These are phyloP conservation scores for Ramaria rubella DNA, from an alignment of 768 basidiomycete species.

Conservation along the genomic window DNA sequence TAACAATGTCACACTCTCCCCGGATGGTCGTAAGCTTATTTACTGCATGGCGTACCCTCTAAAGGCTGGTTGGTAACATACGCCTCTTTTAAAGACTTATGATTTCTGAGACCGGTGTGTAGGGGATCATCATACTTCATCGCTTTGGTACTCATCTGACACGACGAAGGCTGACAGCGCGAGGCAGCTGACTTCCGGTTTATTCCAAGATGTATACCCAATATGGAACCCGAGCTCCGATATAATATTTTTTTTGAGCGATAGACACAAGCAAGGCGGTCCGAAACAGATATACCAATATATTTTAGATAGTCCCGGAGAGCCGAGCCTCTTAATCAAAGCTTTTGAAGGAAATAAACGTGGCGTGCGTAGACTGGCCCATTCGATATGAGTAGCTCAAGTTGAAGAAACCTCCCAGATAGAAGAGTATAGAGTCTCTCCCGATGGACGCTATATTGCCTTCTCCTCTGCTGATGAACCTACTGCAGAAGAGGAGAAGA, in stretches of 20 bases:
- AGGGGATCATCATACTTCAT: neutral
- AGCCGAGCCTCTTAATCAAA: slow-evolving; percentile 6
- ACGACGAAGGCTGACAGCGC: slow-evolving; percentile 7
- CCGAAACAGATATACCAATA: slow-evolving; percentile 4
- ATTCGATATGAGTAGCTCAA: neutral
- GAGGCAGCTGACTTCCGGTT: slow-evolving; percentile 11
- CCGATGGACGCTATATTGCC: slow-evolving; percentile 13
- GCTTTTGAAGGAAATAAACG: slow-evolving; percentile 5
- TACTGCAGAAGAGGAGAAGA: slow-evolving; percentile 11
- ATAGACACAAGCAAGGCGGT: slow-evolving; percentile 7
- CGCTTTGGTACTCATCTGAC: slow-evolving; percentile 8
- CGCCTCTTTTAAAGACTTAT: neutral
- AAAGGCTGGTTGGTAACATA: neutral
- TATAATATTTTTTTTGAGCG: slow-evolving; percentile 10
- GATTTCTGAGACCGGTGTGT: too few species aligned
- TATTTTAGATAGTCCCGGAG: slow-evolving; percentile 1
- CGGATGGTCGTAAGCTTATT: slow-evolving; percentile 8
- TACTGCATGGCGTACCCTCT: neutral
- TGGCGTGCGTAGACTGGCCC: neutral
- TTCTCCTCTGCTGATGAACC: slow-evolving; percentile 9
- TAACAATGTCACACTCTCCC: neutral
- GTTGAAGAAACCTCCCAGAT: neutral
- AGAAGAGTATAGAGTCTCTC: slow-evolving; percentile 8
- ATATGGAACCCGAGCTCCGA: slow-evolving; percentile 4
- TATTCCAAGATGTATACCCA: slow-evolving; percentile 6